These are phyloP conservation scores for Diplodia seriata DNA, from an alignment of 2,329 filamentous ascomycete genomes.

Conservation along the genomic window DNA sequence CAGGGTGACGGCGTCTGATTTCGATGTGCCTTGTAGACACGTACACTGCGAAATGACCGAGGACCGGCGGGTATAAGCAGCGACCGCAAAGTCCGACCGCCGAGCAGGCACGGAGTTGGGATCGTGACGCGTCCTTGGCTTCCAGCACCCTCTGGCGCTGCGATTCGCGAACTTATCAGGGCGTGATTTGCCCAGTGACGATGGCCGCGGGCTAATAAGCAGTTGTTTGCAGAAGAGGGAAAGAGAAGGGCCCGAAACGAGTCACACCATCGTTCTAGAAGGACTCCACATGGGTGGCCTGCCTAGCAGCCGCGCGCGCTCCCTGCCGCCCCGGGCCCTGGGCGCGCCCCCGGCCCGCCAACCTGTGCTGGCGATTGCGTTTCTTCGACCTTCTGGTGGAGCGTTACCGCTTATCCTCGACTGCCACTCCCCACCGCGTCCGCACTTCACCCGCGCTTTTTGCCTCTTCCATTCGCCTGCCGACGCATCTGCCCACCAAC, in stretches of 20 bases:
- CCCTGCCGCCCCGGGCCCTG: neutral
- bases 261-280: conserved; percentile 31
- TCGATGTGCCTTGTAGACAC: conserved; percentile 10
- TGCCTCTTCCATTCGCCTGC: neutral
- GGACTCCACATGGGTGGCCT: conserved; percentile 29
- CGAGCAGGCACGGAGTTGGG: conserved; percentile 18
- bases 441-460: conserved; percentile 5
- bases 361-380: neutral
- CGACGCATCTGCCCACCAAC: conserved; percentile 3
- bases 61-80: conserved; percentile 5
- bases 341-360: conserved; percentile 12
- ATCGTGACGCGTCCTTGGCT: conserved; percentile 28
- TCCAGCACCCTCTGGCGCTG: conserved; percentile 4
- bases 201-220: neutral
- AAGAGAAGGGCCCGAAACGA: conserved; percentile 19
- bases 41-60: conserved; percentile 21
- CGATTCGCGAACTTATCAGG: conserved; percentile 13
- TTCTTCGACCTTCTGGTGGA: conserved; percentile 2
- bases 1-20: neutral
- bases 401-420: conserved; percentile 16
- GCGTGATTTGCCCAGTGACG: conserved; percentile 4
- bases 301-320: conserved; percentile 1
- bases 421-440: neutral
- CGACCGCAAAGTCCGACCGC: conserved; percentile 11
- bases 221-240: neutral